phyloP scores from a whole-genome alignment of 2,329 filamentous ascomycete species.

The Botryotinia narcissicola region DNA sequence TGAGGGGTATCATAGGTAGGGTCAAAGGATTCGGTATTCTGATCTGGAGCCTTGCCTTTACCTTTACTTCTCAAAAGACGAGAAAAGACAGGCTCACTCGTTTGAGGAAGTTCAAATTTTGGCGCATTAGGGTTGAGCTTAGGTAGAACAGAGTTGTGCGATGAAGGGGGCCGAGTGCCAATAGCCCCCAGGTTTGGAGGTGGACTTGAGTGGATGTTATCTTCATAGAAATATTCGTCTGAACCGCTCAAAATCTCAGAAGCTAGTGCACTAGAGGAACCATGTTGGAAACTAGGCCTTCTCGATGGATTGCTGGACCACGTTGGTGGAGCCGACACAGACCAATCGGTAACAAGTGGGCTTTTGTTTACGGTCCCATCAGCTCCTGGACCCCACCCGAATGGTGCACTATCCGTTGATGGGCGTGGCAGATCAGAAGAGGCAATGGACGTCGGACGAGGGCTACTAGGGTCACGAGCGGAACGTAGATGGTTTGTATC shows the following conservation, averaged over 20 bases:
- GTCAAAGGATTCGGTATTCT: conserved; percentile 38
- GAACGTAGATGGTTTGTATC: conserved; percentile 43
- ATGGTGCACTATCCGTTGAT: conserved; percentile 74
- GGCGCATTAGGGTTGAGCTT: conserved; percentile 85
- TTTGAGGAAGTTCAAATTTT: conserved; percentile 61
- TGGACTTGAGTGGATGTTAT: conserved; percentile 52
- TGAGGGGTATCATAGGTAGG: conserved; percentile 27
- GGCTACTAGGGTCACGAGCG: conserved; percentile 56
- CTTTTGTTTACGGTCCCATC: conserved; percentile 50
- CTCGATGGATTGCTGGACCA: conserved; percentile 79
- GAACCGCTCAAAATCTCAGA: conserved; percentile 62
- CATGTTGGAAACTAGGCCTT: conserved; percentile 75
- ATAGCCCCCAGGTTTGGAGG: conserved; percentile 65
- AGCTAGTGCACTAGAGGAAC: conserved; percentile 63
- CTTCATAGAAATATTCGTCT: conserved; percentile 61
- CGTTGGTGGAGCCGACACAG: conserved; percentile 45
- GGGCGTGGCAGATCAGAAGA: conserved; percentile 72
- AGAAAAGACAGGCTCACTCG: conserved; percentile 61
- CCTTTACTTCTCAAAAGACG: conserved; percentile 43
- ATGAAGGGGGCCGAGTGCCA: conserved; percentile 65
- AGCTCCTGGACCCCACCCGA: conserved; percentile 60
- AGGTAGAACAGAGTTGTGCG: conserved; percentile 51
- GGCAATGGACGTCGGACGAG: conserved; percentile 66
- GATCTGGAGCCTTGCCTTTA: conserved; percentile 45
- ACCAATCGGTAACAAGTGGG: conserved; percentile 54